A percentile compares a stretch with the other conserved stretches of the same genome.
Evolutionary conservation across 306 rosid genomes (phyloP).

Genomic region (Glycyrrhiza uralensis): DNA sequence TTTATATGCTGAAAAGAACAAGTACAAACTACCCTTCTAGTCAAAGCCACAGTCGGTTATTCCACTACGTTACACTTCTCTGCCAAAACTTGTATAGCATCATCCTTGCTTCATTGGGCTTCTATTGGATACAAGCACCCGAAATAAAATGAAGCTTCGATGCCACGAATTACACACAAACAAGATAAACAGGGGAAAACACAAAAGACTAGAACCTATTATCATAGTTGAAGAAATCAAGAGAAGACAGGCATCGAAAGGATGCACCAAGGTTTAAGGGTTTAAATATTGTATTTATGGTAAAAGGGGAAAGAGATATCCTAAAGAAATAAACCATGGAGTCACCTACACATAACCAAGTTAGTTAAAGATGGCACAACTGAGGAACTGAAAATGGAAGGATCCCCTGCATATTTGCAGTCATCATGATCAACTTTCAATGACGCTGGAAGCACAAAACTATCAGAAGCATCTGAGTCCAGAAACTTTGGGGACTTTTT

Average conservation of each 20-base stretch:
- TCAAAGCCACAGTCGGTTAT: conserved; percentile 25
- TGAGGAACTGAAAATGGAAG: conserved; percentile 55
- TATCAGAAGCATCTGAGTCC: conserved; percentile 42
- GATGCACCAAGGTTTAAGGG: conserved; percentile 33
- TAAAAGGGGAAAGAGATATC: background rate
- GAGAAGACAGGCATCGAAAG: conserved; percentile 36
- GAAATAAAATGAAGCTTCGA: conserved; percentile 30
- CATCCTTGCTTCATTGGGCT: conserved; percentile 41
- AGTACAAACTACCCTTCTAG: background rate
- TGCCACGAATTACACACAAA: conserved; percentile 27
- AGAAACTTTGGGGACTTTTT: conserved; percentile 20
- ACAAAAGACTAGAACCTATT: conserved; percentile 17
- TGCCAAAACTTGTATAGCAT: conserved; percentile 40
- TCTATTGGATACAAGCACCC: conserved; percentile 22
- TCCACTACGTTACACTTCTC: conserved; percentile 35
- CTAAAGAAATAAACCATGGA: background rate
- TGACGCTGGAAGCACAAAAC: conserved; percentile 44
- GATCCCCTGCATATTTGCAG: conserved; percentile 68
- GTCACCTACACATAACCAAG: conserved; percentile 84
- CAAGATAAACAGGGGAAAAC: background rate
- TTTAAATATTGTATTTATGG: background rate
- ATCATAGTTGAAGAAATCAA: background rate
- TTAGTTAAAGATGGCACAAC: conserved; percentile 70
- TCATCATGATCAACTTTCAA: conserved; percentile 67
- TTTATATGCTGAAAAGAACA: background rate